phyloP scores from a whole-genome alignment of 78 protist genomes.

The Dictyostelium capitatum region DNA sequence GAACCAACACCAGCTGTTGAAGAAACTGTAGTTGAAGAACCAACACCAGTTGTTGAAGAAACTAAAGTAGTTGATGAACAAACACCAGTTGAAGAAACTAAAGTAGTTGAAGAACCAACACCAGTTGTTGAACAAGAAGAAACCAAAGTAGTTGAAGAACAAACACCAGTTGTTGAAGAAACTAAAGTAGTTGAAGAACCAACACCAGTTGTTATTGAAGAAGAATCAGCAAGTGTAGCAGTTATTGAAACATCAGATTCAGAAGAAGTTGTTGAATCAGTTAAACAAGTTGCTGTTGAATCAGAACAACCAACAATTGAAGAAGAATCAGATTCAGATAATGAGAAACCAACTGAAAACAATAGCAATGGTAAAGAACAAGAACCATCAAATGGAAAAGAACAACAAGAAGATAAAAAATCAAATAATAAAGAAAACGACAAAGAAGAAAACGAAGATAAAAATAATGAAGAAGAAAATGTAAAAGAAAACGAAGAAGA shows the following conservation, averaged over 20 bases:
- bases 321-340: slow-evolving; percentile 12
- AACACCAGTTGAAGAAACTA: neutral
- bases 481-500: slow-evolving; percentile 27
- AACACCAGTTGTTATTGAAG: slow-evolving; percentile 23
- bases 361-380: neutral
- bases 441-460: neutral
- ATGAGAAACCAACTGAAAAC: neutral
- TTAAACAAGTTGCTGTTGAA: neutral
- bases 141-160: slow-evolving; percentile 1
- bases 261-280: neutral
- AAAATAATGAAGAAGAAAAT: neutral
- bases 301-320: slow-evolving; percentile 42
- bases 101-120: neutral
- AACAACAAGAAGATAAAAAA: slow-evolving; percentile 14
- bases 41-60: slow-evolving; percentile 32
- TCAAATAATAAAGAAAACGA: neutral
- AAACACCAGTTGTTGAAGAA: slow-evolving; percentile 2
- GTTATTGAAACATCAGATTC: slow-evolving; percentile 19
- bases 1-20: slow-evolving; percentile 41
- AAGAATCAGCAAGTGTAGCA: neutral
- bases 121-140: neutral
- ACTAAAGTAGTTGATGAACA: slow-evolving; percentile 2
- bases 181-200: slow-evolving; percentile 14
- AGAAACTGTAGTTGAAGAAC: slow-evolving; percentile 10
- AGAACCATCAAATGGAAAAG: neutral